A percentile compares a stretch with the other conserved stretches of the same genome.
phyloP scores from a whole-genome alignment of 306 rosid genomes.

The Rosa multiflora region DNA sequence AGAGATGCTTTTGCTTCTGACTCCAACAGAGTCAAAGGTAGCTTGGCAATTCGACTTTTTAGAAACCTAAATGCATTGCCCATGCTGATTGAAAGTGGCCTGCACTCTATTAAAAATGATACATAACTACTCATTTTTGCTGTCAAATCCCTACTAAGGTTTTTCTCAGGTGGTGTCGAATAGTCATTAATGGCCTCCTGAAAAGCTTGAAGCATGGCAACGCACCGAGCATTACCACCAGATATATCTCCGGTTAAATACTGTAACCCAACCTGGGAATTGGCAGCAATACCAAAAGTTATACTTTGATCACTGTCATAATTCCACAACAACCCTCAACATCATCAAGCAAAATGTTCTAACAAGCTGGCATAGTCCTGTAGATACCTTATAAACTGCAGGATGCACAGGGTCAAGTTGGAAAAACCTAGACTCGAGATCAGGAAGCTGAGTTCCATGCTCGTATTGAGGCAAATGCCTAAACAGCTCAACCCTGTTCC shows the following conservation, averaged over 20 bases:
- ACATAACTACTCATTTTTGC: slow-evolving; percentile 72
- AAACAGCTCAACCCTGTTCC: slow-evolving; percentile 84
- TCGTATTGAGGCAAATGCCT: slow-evolving; percentile 91
- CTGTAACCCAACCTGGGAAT: slow-evolving; percentile 70
- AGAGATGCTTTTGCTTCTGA: slow-evolving; percentile 71
- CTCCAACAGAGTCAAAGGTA: slow-evolving; percentile 56
- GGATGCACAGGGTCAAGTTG: slow-evolving; percentile 74
- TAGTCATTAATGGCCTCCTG: slow-evolving; percentile 77
- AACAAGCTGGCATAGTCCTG: neutral
- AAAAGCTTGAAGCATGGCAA: slow-evolving; percentile 82
- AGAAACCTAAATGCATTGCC: slow-evolving; percentile 81
- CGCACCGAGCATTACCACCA: slow-evolving; percentile 86
- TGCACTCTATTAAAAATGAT: slow-evolving; percentile 75
- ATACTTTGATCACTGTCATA: slow-evolving; percentile 54
- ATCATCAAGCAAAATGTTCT: slow-evolving; percentile 10
- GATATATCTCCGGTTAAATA: slow-evolving; percentile 70
- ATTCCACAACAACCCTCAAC: slow-evolving; percentile 8
- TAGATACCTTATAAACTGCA: slow-evolving; percentile 72
- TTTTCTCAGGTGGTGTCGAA: slow-evolving; percentile 64
- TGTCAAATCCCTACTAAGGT: slow-evolving; percentile 68
- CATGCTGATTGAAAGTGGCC: slow-evolving; percentile 89
- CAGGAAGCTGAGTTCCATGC: slow-evolving; percentile 69
- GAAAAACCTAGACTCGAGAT: slow-evolving; percentile 71
- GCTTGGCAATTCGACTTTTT: slow-evolving; percentile 59
- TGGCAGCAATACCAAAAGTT: slow-evolving; percentile 27